Base-by-base conservation (phyloP, 2,329 filamentous ascomycete genomes). In the Phaeosphaeriaceae sp. region DNA sequence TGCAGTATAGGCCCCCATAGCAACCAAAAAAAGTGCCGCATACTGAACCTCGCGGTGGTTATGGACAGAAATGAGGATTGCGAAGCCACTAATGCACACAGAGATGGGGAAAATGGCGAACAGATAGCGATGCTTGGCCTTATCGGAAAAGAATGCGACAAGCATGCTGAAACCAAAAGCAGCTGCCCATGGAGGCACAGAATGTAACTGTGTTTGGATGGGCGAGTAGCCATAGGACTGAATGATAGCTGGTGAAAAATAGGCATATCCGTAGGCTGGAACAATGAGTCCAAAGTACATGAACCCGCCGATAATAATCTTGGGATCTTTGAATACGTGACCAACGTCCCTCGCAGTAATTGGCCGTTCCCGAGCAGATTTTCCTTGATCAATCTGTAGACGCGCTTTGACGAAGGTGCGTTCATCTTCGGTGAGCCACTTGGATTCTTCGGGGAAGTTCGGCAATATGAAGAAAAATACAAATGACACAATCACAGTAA, bases 101-200 rank as follows among this genome's bases (percentile, higher is more conserved):
- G 77, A 79, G 55, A 92, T 88, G 3, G 88, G 84, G 26, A 85
- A 72, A 7, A 95, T 71, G 30, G 86, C 81, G 70, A 93, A 96
- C 2, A 81, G 70, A 65, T 91, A 90, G 4, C 92, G 87, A 65
- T 96, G 91, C 28, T 81, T 81, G 9, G 84, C 58, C 63, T 79
- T 82, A 71, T 97, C 92, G 0, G 89, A 94, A 16, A 85, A 61
- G 42, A 79, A 84, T 0, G 92, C 92, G 3, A 92, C 74, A 3
- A 87, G 18, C 84, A 96, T 90, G 23, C 88, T 87, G 62, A 94
- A 90, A 4, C 68, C 88, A 61, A 95, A 96, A 0, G 91, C 88
- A 1, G 80, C 88, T 2, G 84, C 85, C 85, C 85, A 88, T 0
- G 86, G 80, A 3, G 81, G 81, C 0, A 83, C 81, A 12, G 74